phyloP scores from a whole-genome alignment of 1,284 basidiomycete species.

The Boletus sp. region DNA sequence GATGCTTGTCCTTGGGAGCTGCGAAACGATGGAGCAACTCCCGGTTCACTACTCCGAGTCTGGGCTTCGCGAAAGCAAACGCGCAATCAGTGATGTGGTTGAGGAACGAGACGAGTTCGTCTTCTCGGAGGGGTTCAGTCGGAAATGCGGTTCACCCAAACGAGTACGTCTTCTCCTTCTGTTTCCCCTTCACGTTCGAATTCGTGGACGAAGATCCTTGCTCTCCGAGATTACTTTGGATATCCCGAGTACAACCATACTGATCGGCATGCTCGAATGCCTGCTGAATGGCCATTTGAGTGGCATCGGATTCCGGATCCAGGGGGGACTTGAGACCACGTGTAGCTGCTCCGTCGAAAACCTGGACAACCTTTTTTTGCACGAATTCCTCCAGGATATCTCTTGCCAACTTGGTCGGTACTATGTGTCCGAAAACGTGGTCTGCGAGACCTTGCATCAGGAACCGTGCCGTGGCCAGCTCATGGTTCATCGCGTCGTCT shows the following conservation, averaged over 20 bases:
- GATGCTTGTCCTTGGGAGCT: constrained; percentile 7
- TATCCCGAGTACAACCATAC: background rate
- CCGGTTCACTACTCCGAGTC: background rate
- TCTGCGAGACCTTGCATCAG: constrained; percentile 15
- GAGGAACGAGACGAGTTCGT: constrained; percentile 11
- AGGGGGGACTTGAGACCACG: background rate
- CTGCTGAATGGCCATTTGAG: constrained; percentile 1
- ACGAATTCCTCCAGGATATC: constrained; percentile 7
- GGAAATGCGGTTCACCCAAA: constrained; percentile 22
- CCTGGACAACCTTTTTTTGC: background rate
- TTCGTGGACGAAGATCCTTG: background rate
- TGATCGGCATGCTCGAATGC: constrained; percentile 1
- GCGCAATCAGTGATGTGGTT: constrained; percentile 6
- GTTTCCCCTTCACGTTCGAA: background rate
- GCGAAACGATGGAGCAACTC: constrained; percentile 19
- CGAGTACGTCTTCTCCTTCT: constrained; percentile 2
- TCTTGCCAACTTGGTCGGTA: constrained; percentile 11
- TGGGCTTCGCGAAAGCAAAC: constrained; percentile 5
- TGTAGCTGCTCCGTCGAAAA: background rate
- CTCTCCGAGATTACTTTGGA: background rate
- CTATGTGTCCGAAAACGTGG: constrained; percentile 17
- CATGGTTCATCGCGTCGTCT: constrained; percentile 10
- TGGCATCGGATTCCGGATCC: background rate
- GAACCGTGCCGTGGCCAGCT: constrained; percentile 2
- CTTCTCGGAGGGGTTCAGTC: constrained; percentile 9